These are phyloP conservation scores for Rhodotorula mucilaginosa DNA, from an alignment of 1,284 basidiomycete species.

Conservation along the genomic window DNA sequence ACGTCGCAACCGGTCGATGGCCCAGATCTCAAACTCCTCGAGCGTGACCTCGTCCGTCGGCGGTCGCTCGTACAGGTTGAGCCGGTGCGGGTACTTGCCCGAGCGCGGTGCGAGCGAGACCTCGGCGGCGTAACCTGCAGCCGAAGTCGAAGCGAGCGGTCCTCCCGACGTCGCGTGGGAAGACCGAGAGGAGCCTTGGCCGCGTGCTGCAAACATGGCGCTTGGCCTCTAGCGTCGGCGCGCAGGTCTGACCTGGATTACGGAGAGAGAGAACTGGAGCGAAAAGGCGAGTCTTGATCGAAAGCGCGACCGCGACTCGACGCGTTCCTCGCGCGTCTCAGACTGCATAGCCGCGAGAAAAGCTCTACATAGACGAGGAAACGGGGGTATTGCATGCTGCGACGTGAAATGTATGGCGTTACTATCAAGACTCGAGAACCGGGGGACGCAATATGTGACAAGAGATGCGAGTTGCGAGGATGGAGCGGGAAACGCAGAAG, in stretches of 20 bases:
- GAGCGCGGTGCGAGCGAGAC: conserved; percentile 14
- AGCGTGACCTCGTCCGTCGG: conserved; percentile 87
- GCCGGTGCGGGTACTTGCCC: conserved; percentile 61
- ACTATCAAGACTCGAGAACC: no score
- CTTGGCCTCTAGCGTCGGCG: background rate
- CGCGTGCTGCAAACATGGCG: background rate
- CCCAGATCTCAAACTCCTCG: conserved; percentile 92
- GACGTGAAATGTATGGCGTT: no score
- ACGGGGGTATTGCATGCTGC: no score
- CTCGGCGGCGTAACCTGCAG: background rate
- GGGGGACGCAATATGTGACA: no score
- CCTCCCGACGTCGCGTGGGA: background rate
- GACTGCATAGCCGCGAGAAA: background rate
- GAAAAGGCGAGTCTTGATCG: background rate
- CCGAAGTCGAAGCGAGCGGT: background rate
- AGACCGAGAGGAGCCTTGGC: background rate
- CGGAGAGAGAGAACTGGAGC: background rate
- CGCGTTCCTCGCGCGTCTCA: background rate
- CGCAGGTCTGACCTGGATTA: background rate
- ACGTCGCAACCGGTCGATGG: conserved; percentile 69
- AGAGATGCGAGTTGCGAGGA: no score
- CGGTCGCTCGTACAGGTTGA: conserved; percentile 88
- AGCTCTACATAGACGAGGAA: background rate
- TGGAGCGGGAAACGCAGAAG: no score
- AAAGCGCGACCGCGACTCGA: conserved; percentile 1